Evolutionary conservation across 345 rosid genomes (phyloP).

Genomic region (Eucalyptus polybractea): DNA sequence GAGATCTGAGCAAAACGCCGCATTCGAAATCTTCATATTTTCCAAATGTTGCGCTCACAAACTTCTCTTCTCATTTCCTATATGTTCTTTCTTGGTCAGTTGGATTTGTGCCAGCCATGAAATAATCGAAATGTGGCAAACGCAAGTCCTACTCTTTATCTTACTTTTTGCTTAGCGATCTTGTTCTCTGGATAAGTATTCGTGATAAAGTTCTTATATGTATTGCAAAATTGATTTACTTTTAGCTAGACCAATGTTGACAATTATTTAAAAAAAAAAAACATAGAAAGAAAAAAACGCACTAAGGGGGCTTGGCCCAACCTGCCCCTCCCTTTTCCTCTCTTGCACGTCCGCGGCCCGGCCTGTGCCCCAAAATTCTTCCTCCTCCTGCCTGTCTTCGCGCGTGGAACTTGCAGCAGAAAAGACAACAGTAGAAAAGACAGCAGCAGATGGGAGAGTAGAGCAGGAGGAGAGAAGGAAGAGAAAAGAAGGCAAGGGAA

Average conservation of each 20-base stretch:
- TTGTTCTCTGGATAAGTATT: neutral
- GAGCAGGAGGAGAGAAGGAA: too few relatives aligned
- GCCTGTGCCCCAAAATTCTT: too few relatives aligned
- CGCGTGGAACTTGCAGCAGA: too few relatives aligned
- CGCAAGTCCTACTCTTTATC: neutral
- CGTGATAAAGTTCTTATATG: neutral
- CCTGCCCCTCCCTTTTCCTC: too few relatives aligned
- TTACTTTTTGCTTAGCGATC: neutral
- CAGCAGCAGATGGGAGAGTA: too few relatives aligned
- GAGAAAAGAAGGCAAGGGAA: too few relatives aligned
- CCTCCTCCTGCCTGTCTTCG: too few relatives aligned
- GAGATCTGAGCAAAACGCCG: neutral
- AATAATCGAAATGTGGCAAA: neutral
- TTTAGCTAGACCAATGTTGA: neutral
- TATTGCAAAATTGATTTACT: neutral
- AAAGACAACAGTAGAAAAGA: too few relatives aligned
- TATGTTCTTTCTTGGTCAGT: neutral
- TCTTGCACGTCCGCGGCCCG: too few relatives aligned
- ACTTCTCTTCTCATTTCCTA: neutral
- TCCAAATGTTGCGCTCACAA: neutral
- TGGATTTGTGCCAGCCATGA: neutral
- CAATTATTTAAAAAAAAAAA: too few relatives aligned
- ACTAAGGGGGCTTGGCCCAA: too few relatives aligned
- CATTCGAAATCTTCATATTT: neutral
- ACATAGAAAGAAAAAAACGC: too few relatives aligned